phyloP scores from a whole-genome alignment of 2,329 filamentous ascomycete genomes.

The Cyphellophora attinorum region DNA sequence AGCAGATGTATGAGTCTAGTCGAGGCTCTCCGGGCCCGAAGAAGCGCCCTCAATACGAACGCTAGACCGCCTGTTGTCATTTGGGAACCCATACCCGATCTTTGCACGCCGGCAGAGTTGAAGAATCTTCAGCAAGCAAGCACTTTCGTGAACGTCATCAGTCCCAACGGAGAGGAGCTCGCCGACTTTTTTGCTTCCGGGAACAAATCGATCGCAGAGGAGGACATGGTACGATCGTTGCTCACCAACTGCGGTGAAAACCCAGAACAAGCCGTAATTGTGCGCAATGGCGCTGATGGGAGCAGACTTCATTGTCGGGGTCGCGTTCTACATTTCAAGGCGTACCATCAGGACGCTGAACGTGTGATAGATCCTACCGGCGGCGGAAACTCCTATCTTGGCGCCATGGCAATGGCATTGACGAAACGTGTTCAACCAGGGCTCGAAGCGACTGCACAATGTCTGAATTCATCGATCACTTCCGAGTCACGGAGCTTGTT shows the following conservation, averaged over 20 bases:
- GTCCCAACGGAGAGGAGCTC: slow-evolving; percentile 84
- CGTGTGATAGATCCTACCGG: slow-evolving; percentile 83
- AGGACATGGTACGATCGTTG: slow-evolving; percentile 25
- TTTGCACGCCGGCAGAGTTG: slow-evolving; percentile 61
- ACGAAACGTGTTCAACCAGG: slow-evolving; percentile 21
- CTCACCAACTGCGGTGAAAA: slow-evolving; percentile 28
- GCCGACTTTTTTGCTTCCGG: slow-evolving; percentile 61
- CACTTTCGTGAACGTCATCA: slow-evolving; percentile 49
- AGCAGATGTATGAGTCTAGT: slow-evolving; percentile 67
- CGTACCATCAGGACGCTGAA: slow-evolving; percentile 49
- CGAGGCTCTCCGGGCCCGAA: slow-evolving; percentile 52
- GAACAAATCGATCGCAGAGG: slow-evolving; percentile 17
- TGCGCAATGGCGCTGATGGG: slow-evolving; percentile 55
- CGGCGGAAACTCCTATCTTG: slow-evolving; percentile 83
- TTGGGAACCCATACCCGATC: slow-evolving; percentile 91
- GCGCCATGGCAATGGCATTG: slow-evolving; percentile 48
- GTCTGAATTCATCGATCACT: slow-evolving; percentile 25
- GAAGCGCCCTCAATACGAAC: slow-evolving; percentile 26
- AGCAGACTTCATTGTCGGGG: slow-evolving; percentile 38
- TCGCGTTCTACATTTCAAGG: slow-evolving; percentile 59
- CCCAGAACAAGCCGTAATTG: slow-evolving; percentile 22
- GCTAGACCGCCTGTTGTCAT: slow-evolving; percentile 62
- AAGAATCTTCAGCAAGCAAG: slow-evolving; percentile 44
- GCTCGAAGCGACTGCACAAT: slow-evolving; percentile 8
- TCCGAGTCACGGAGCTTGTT: slow-evolving; percentile 50